phyloP scores from a whole-genome alignment of 2,329 filamentous ascomycete genomes.

The Fusarium virguliforme region DNA sequence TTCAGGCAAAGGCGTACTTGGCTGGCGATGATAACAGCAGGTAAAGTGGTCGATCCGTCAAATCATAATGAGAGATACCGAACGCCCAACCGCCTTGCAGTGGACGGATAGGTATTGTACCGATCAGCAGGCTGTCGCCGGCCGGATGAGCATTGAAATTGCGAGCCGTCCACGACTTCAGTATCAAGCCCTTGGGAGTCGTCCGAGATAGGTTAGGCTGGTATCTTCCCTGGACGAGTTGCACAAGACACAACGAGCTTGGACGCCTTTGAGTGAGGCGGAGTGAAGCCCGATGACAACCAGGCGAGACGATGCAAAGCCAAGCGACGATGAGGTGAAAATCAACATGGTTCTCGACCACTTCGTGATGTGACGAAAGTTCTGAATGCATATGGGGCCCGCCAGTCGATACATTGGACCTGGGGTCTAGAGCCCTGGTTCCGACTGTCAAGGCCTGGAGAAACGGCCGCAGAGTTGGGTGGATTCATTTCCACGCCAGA shows the following conservation, averaged over 20 bases:
- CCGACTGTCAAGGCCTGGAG: constrained; percentile 35
- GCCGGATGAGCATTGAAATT: constrained; percentile 34
- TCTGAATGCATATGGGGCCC: constrained; percentile 34
- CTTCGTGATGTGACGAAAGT: constrained; percentile 35
- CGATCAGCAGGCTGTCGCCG: constrained; percentile 32
- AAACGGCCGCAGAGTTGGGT: constrained; percentile 45
- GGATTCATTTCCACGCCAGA: constrained; percentile 48
- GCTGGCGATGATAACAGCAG: constrained; percentile 7
- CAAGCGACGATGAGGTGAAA: constrained; percentile 27
- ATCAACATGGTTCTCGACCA: constrained; percentile 24
- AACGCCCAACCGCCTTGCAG: constrained; percentile 19
- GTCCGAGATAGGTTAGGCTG: constrained; percentile 8
- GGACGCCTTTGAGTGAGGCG: constrained; percentile 11
- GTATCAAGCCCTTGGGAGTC: constrained; percentile 17
- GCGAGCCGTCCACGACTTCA: constrained; percentile 25
- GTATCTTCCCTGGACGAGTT: constrained; percentile 12
- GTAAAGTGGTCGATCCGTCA: constrained; percentile 7
- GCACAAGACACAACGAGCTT: constrained; percentile 14
- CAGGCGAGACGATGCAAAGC: constrained; percentile 22
- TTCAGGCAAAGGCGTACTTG: constrained; percentile 24
- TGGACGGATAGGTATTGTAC: constrained; percentile 10
- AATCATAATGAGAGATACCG: constrained; percentile 14
- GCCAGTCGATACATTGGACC: constrained; percentile 27
- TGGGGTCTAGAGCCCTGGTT: constrained; percentile 30
- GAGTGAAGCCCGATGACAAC: constrained; percentile 24